phyloP scores from a whole-genome alignment of 306 rosid genomes.

The Medicago arabica region DNA sequence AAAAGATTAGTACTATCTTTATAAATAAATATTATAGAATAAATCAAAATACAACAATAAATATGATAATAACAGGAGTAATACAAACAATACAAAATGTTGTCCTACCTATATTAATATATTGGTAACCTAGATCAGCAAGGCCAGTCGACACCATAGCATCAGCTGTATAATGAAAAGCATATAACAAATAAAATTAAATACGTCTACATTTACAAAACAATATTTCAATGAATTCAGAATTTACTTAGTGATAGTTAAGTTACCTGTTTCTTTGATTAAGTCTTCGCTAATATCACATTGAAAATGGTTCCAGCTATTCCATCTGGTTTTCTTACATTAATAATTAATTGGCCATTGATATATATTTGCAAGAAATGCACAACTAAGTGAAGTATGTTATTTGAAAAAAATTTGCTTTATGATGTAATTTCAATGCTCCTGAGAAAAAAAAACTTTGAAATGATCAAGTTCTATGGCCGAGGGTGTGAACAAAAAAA shows the following conservation, averaged over 20 bases:
- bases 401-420: background rate
- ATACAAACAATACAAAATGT: background rate
- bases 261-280: constrained; percentile 69
- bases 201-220: background rate
- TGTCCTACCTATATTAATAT: constrained; percentile 65
- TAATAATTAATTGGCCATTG: constrained; percentile 29
- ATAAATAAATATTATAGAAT: background rate
- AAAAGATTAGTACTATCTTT: background rate
- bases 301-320: constrained; percentile 82
- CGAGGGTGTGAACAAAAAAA: background rate
- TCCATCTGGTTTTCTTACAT: constrained; percentile 49
- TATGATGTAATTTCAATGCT: background rate
- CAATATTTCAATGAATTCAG: background rate
- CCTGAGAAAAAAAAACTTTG: background rate
- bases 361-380: constrained; percentile 5
- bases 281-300: constrained; percentile 64
- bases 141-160: constrained; percentile 83
- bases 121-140: constrained; percentile 67
- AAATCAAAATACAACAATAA: background rate
- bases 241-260: background rate
- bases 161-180: constrained; percentile 54
- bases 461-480: background rate
- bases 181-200: background rate
- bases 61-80: background rate
- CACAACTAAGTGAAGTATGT: background rate